These are phyloP conservation scores for Auriculariales sp. DNA, from an alignment of 768 basidiomycete genomes.

Conservation along the genomic window DNA sequence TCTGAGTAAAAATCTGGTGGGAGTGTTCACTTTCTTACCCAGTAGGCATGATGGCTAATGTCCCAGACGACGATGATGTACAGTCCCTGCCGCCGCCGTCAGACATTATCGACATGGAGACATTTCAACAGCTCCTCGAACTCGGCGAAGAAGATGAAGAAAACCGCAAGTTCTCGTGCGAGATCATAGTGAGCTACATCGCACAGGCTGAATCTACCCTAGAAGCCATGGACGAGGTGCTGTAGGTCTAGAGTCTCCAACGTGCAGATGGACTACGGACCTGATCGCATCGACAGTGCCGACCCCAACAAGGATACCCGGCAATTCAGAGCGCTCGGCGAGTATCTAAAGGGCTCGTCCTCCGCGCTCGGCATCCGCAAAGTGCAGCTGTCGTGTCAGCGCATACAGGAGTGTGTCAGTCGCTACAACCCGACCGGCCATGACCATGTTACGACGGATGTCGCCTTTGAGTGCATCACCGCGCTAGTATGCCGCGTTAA, in stretches of 20 bases:
- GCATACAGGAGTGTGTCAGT: slow-evolving; percentile 79
- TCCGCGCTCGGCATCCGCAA: slow-evolving; percentile 76
- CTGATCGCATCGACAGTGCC: too few species aligned
- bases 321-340: slow-evolving; percentile 64
- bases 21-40: too few species aligned
- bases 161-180: too few species aligned
- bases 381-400: slow-evolving; percentile 77
- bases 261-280: too few species aligned
- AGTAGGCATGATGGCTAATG: too few species aligned
- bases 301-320: slow-evolving; percentile 46
- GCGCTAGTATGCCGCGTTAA: slow-evolving; percentile 43
- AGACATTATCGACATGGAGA: slow-evolving; percentile 65
- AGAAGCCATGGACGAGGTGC: slow-evolving; percentile 53
- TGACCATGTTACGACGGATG: slow-evolving; percentile 23
- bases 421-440: slow-evolving; percentile 42
- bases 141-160: slow-evolving; percentile 72
- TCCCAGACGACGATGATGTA: too few species aligned
- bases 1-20: too few species aligned
- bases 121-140: slow-evolving; percentile 77
- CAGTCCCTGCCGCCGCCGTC: too few species aligned
- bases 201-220: slow-evolving; percentile 69
- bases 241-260: too few species aligned
- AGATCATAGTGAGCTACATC: slow-evolving; percentile 72
- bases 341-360: slow-evolving; percentile 95
- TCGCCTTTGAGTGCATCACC: slow-evolving; percentile 44